Evolutionary conservation across 2,329 filamentous ascomycete genomes (phyloP).

Genomic region (Stemphylium beticola): DNA sequence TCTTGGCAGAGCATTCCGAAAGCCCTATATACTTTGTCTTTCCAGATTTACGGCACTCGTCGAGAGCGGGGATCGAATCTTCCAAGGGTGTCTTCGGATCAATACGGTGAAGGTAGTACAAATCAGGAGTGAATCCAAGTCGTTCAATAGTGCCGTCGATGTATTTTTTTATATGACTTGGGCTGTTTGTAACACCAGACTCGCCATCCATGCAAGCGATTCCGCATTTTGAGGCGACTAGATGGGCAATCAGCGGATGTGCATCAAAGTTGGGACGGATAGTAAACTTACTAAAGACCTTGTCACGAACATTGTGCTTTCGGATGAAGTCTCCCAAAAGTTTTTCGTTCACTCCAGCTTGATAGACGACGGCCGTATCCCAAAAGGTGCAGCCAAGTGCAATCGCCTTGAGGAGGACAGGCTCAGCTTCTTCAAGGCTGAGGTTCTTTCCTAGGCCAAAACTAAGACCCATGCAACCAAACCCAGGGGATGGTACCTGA

Average conservation of each 20-base stretch:
- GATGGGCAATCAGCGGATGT: not conserved
- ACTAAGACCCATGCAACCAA: slow-evolving; percentile 62
- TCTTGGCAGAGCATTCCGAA: slow-evolving; percentile 51
- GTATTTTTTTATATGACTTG: slow-evolving; percentile 48
- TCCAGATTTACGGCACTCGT: slow-evolving; percentile 46
- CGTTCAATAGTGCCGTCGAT: slow-evolving; percentile 48
- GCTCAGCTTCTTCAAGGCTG: slow-evolving; percentile 56
- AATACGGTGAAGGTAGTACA: slow-evolving; percentile 52
- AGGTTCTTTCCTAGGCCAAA: slow-evolving; percentile 53
- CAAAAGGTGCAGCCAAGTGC: slow-evolving; percentile 60
- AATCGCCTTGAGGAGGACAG: slow-evolving; percentile 57
- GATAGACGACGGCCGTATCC: slow-evolving; percentile 50
- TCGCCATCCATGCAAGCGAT: slow-evolving; percentile 40
- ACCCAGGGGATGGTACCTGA: slow-evolving; percentile 58
- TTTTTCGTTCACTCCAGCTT: slow-evolving; percentile 32
- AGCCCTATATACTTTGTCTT: slow-evolving; percentile 59
- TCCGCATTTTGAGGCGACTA: slow-evolving; percentile 33
- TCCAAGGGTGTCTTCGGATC: slow-evolving; percentile 48
- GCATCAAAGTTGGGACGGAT: not conserved
- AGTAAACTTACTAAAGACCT: slow-evolving; percentile 24
- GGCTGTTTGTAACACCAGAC: slow-evolving; percentile 46
- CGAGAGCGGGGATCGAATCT: slow-evolving; percentile 56
- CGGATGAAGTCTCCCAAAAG: slow-evolving; percentile 35
- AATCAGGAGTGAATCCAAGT: slow-evolving; percentile 48
- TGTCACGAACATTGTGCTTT: slow-evolving; percentile 35